Evolutionary conservation across 2,329 filamentous ascomycete genomes (phyloP).

Genomic region (Arthroderma uncinatum): DNA sequence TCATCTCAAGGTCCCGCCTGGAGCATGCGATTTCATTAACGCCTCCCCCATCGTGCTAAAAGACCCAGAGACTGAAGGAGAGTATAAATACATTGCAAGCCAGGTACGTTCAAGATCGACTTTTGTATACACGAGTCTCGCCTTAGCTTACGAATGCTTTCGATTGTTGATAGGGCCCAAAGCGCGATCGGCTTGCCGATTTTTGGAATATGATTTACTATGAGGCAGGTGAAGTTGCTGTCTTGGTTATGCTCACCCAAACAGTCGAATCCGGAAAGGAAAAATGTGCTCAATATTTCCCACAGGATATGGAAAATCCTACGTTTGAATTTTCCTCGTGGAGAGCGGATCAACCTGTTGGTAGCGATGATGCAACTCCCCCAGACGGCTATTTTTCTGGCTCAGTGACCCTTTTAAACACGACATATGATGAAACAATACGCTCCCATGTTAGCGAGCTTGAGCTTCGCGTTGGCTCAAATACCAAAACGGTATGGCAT

Average conservation of each 20-base stretch:
- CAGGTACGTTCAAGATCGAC: slow-evolving; percentile 40
- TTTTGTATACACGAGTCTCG: neutral
- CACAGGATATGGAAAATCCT: slow-evolving; percentile 44
- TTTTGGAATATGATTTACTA: slow-evolving; percentile 95
- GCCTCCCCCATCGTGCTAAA: slow-evolving; percentile 58
- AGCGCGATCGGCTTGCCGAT: slow-evolving; percentile 60
- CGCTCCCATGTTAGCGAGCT: slow-evolving; percentile 66
- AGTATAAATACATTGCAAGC: slow-evolving; percentile 71
- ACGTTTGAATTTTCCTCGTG: slow-evolving; percentile 34
- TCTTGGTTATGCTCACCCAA: slow-evolving; percentile 91
- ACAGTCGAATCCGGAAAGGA: slow-evolving; percentile 65
- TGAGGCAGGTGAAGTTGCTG: slow-evolving; percentile 60
- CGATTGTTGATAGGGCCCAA: slow-evolving; percentile 53
- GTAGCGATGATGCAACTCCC: slow-evolving; percentile 51
- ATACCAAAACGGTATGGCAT: slow-evolving; percentile 64
- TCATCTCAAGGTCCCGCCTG: slow-evolving; percentile 64
- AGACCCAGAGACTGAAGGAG: slow-evolving; percentile 38
- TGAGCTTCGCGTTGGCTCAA: slow-evolving; percentile 36
- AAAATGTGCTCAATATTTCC: slow-evolving; percentile 88
- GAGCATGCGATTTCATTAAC: slow-evolving; percentile 68
- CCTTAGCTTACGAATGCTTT: neutral
- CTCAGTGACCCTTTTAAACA: slow-evolving; percentile 47
- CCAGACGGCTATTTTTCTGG: slow-evolving; percentile 38
- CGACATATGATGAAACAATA: slow-evolving; percentile 44
- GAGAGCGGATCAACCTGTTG: slow-evolving; percentile 30